phyloP scores from a whole-genome alignment of 495 filamentous ascomycete species.

The Talaromyces thailandensis region DNA sequence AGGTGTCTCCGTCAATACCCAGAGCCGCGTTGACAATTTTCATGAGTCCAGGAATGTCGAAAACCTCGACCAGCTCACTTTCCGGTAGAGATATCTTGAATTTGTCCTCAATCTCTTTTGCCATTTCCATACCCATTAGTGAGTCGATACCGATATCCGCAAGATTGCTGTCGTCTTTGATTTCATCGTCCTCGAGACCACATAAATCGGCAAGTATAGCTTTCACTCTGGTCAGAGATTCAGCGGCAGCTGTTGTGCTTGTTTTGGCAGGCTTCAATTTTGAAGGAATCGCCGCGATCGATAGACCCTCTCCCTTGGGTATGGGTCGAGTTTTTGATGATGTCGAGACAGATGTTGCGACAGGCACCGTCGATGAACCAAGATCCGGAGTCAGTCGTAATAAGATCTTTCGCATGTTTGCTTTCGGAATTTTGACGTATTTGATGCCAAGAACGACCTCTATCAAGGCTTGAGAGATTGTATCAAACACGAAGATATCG shows the following conservation, averaged over 20 bases:
- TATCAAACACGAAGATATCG: constrained; percentile 46
- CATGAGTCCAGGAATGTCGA: background rate
- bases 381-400: constrained; percentile 9
- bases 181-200: constrained; percentile 33
- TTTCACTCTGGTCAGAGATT: too few species aligned
- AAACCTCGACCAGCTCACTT: constrained; percentile 12
- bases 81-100: constrained; percentile 31
- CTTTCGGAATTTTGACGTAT: constrained; percentile 34
- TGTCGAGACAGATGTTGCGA: too few species aligned
- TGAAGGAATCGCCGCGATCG: too few species aligned
- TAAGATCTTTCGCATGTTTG: constrained; percentile 30
- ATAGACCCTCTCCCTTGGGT: too few species aligned
- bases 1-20: background rate
- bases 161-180: constrained; percentile 26
- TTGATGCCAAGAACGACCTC: constrained; percentile 44
- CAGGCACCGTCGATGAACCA: too few species aligned
- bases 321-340: too few species aligned
- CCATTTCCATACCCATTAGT: constrained; percentile 46
- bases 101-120: constrained; percentile 33
- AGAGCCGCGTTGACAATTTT: background rate
- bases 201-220: constrained; percentile 26
- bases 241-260: too few species aligned
- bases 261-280: too few species aligned
- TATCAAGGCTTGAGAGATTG: constrained; percentile 18
- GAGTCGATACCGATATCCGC: constrained; percentile 48